Conservation (phyloP, 2,329 filamentous ascomycete species). For the Ascochyta koolunga region DNA sequence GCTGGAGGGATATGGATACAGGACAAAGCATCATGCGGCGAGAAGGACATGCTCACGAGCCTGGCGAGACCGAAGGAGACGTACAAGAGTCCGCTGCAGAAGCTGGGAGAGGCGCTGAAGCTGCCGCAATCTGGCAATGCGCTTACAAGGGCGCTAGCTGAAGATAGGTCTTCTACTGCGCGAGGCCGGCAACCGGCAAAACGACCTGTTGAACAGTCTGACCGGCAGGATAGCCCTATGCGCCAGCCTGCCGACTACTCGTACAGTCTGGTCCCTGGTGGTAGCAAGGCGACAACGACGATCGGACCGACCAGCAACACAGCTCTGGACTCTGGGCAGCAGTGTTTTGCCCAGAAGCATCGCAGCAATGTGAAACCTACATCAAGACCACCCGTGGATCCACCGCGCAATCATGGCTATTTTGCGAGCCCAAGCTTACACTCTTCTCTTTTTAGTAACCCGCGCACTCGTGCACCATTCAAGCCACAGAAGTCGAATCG, state of each 20-base stretch:
- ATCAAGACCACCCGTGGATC: conserved; percentile 9
- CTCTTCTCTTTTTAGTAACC: conserved; percentile 67
- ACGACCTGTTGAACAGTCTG: not conserved
- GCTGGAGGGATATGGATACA: conserved; percentile 18
- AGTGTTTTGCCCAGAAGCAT: conserved; percentile 3
- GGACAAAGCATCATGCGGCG: not conserved
- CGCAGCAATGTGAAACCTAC: conserved; percentile 15
- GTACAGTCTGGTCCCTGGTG: conserved; percentile 31
- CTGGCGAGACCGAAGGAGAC: conserved; percentile 31
- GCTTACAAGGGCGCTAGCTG: conserved; percentile 10
- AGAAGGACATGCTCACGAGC: conserved; percentile 19
- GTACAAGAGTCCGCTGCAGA: conserved; percentile 44
- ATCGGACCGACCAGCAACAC: conserved; percentile 4
- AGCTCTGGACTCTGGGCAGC: conserved; percentile 21
- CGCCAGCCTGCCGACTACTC: conserved; percentile 46
- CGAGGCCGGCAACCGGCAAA: not conserved
- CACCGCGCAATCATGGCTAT: conserved; percentile 22
- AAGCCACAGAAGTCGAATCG: conserved; percentile 84
- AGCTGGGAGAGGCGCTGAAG: conserved; percentile 36
- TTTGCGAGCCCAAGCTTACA: conserved; percentile 42
- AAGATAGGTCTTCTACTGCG: not conserved
- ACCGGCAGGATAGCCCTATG: conserved; percentile 17
- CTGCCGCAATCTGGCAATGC: conserved; percentile 22
- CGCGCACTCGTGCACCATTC: conserved; percentile 88
- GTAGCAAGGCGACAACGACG: conserved; percentile 13